Base-by-base conservation (phyloP, 305 asterid genomes). In the Salvia sclarea region DNA sequence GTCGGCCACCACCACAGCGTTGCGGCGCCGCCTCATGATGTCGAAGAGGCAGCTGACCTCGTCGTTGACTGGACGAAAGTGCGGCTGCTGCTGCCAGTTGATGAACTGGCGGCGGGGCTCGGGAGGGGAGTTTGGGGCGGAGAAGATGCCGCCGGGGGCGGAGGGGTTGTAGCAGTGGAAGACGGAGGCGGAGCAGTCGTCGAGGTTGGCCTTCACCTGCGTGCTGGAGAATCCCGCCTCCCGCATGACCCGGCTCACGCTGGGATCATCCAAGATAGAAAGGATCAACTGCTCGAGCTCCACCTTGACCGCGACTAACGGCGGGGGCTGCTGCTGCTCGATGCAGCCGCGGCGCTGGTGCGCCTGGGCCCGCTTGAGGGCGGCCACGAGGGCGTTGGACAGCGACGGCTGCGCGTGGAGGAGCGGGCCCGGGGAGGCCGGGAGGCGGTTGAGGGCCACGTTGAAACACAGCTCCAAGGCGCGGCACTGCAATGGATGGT, bases 161-260 rank as follows among this genome's bases (percentile, higher is more conserved):
- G 84, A 33, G 64, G 81, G 54, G 41, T 52, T 60, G 61, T 85
- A 87, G 66, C 82, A 81, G 35, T 84, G 91, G 65, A 86, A 88
- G 14, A 86, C 87, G 22, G 91, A 77, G 45, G 84, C 41, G 66
- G 60, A 74, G 8, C 61, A 66, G 8, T 83, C 94, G 40, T 86
- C 92, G 13, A 89, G 61, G 37, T 79, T 75, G 52, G n/a, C 75
- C 69, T 89, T 91, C 13, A 87, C 90, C 0, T 80, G 69, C 6
- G 85, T 78, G 80, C 92, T 84, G 17, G 90, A 87, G 59, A 92
- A 89, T 0, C 98, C 96, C 38, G 98, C 98, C 71, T 92, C 98
- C 18, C 94, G 76, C 98, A 92, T 89, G 30, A 89, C 96, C 71
- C 96, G 70, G 57, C 94, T 87, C 1, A 92, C 98, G 64, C 95